Percentiles rank a stretch among this genome's conserved stretches.
These are phyloP conservation scores for Boeremia lycopersici DNA, from an alignment of 2,329 filamentous ascomycete species.

Conservation along the genomic window DNA sequence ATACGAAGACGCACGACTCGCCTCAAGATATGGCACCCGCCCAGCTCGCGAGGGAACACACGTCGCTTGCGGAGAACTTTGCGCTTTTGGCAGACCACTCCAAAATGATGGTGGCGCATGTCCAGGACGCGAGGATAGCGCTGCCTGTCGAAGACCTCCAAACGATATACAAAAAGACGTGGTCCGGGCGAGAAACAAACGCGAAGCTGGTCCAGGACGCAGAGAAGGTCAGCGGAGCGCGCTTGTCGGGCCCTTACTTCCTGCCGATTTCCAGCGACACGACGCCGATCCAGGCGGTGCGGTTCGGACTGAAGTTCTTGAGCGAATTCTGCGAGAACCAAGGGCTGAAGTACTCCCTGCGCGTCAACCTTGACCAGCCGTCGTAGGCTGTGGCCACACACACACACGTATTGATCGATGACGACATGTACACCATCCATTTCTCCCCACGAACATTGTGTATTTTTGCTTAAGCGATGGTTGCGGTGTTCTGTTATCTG, in stretches of 20 bases:
- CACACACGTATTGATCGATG: not conserved
- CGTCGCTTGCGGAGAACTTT: constrained; percentile 32
- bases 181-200: constrained; percentile 36
- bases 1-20: constrained; percentile 32
- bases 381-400: constrained; percentile 20
- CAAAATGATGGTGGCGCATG: constrained; percentile 31
- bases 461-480: constrained; percentile 5
- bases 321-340: constrained; percentile 51
- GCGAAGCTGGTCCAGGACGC: constrained; percentile 29
- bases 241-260: constrained; percentile 47
- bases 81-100: constrained; percentile 36
- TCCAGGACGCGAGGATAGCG: constrained; percentile 34
- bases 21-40: constrained; percentile 32
- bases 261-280: constrained; percentile 50
- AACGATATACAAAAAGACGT: constrained; percentile 47
- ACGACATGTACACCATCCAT: not conserved
- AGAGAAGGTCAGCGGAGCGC: constrained; percentile 43
- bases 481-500: constrained; percentile 5
- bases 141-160: constrained; percentile 47
- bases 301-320: constrained; percentile 51
- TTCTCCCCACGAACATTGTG: not conserved
- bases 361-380: constrained; percentile 36
- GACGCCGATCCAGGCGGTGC: constrained; percentile 51
- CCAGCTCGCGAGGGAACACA: constrained; percentile 33
- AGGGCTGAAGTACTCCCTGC: constrained; percentile 30